Evolutionary conservation across 306 rosid genomes (phyloP), one percentile per base, ranked within the genome.

Genomic region (Luffa acutangula): DNA sequence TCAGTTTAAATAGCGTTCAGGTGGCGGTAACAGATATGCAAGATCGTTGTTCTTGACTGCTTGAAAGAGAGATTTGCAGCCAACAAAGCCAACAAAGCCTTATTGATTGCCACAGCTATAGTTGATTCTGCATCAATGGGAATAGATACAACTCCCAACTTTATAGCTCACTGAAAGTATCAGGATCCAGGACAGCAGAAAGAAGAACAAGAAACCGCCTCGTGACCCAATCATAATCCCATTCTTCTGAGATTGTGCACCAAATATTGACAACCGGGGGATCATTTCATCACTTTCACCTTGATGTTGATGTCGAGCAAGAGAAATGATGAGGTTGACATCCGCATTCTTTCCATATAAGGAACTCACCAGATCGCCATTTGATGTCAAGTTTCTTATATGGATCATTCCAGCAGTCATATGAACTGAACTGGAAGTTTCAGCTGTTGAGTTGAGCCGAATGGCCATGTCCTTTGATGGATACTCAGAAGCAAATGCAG

Each of bases 401-500:
- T 87, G 93, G 84, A 91, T 89, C 97, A 93, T 89, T 60, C 92
- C 98, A 15, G 99, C 87, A 56, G 93, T 90, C 69, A 85, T 64
- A 81, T 83, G 97, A 85, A 79, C 83, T 11, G 98, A 62, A 73
- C 82, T 80, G 84, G 99, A 91, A 84, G 99, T 79, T 78, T 84
- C 87, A 49, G 89, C 89, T 1, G 59, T 85, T 63, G 92, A 79
- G 70, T 83, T 85, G 66, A 87, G 82, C 83, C 82, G 78, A 54
- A 78, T 88, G 59, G 85, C 89, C 62, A 85, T 78, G 4, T 84
- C 91, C 79, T 93, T 90, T 25, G 96, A 3, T 34, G 99, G 96
- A 77, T 88, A 83, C 88, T 93, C 99, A 8, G 92, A 80, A 73
- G 97, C 97, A 83, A 88, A 90, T 78, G 98, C 99, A 9, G 97